Evolutionary conservation across 2,329 filamentous ascomycete genomes (phyloP).

Genomic region (Colletotrichum phormii): DNA sequence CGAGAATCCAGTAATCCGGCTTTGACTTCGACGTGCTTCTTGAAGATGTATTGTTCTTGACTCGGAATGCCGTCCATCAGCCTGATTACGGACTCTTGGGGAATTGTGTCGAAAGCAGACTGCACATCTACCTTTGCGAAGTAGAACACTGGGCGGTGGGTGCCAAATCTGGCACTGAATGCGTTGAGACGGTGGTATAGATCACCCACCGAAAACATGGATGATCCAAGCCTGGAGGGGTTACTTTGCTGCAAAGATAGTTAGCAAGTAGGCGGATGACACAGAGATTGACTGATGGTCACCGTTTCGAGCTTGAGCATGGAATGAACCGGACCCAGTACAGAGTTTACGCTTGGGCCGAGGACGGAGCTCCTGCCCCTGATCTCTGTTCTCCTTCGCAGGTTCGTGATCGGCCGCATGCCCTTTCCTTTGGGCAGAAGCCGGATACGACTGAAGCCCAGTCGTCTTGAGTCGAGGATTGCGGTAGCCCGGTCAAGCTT

Average conservation of each 20-base stretch:
- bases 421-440: slow-evolving; percentile 83
- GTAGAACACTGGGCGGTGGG: slow-evolving; percentile 66
- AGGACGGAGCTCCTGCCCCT: slow-evolving; percentile 73
- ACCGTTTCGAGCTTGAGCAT: slow-evolving; percentile 85
- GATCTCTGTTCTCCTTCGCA: slow-evolving; percentile 73
- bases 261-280: neutral
- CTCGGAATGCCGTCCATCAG: slow-evolving; percentile 71
- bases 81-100: slow-evolving; percentile 78
- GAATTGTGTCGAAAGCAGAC: slow-evolving; percentile 95
- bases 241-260: slow-evolving; percentile 50
- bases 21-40: slow-evolving; percentile 80
- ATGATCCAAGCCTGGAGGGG: slow-evolving; percentile 76
- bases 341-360: slow-evolving; percentile 53
- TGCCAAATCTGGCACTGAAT: slow-evolving; percentile 70
- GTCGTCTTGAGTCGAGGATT: slow-evolving; percentile 69
- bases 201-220: slow-evolving; percentile 84
- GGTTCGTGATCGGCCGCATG: slow-evolving; percentile 88
- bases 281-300: neutral
- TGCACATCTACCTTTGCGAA: slow-evolving; percentile 95
- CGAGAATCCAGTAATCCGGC: slow-evolving; percentile 46
- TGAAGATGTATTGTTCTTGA: slow-evolving; percentile 74
- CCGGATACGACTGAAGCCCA: slow-evolving; percentile 84
- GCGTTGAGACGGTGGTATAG: slow-evolving; percentile 78
- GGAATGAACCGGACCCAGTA: slow-evolving; percentile 79
- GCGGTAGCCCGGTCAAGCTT: slow-evolving; percentile 65